Evolutionary conservation across 2,329 filamentous ascomycete genomes (phyloP).

Genomic region (Geosmithia putterillii): DNA sequence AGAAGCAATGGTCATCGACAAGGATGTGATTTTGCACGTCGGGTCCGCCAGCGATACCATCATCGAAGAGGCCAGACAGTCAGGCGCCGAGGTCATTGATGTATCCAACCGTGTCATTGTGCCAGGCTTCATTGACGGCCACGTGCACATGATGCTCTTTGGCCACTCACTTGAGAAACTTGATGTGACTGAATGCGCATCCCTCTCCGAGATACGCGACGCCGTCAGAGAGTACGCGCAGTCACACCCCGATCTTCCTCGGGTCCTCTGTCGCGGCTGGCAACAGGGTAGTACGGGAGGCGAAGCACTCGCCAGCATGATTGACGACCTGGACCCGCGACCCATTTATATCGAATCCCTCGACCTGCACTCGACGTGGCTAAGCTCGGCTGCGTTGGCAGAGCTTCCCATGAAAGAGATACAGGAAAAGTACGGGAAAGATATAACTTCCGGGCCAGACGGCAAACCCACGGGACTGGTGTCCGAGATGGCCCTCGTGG

Average conservation of each 20-base stretch:
- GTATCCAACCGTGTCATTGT: constrained; percentile 25
- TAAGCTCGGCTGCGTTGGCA: constrained; percentile 34
- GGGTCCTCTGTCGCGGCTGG: constrained; percentile 43
- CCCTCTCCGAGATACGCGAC: constrained; percentile 33
- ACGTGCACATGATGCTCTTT: constrained; percentile 41
- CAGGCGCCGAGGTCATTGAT: constrained; percentile 12
- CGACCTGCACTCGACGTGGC: constrained; percentile 45
- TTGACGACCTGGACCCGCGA: constrained; percentile 39
- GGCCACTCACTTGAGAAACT: constrained; percentile 42
- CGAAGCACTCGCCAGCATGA: constrained; percentile 26
- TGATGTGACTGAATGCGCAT: constrained; percentile 32
- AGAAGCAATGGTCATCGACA: constrained; percentile 16
- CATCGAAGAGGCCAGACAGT: constrained; percentile 10
- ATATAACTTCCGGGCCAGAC: constrained; percentile 36
- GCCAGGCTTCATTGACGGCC: constrained; percentile 45
- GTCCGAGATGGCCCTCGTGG: constrained; percentile 36
- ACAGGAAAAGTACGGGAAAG: constrained; percentile 36
- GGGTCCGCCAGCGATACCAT: constrained; percentile 13
- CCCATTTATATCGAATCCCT: constrained; percentile 46
- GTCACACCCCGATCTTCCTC: constrained; percentile 29
- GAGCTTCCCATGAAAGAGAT: constrained; percentile 22
- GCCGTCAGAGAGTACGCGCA: constrained; percentile 31
- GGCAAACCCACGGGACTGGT: constrained; percentile 38
- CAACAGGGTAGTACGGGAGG: constrained; percentile 35
- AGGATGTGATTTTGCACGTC: constrained; percentile 20